A percentile compares a stretch with the other conserved stretches of the same genome.
phyloP scores from a whole-genome alignment of 352 stramenopile species.

The Pythium folliculosum region DNA sequence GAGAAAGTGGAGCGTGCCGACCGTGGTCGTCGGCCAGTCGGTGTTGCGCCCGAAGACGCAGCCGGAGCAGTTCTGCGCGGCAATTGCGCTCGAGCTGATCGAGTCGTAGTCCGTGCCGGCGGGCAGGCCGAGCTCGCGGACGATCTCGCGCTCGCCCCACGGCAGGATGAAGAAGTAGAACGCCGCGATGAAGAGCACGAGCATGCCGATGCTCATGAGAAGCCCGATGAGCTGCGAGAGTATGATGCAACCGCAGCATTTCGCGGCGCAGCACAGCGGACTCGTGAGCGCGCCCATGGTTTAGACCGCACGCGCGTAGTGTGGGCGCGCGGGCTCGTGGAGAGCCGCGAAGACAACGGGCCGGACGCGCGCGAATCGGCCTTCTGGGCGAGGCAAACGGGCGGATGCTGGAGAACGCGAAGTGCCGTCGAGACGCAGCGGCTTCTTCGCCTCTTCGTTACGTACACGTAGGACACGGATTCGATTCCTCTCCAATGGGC shows the following conservation, averaged over 20 bases:
- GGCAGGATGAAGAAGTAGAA: constrained; percentile 77
- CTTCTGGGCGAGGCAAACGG: background rate
- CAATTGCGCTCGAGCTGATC: constrained; percentile 49
- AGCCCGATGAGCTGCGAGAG: constrained; percentile 70
- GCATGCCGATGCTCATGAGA: constrained; percentile 51
- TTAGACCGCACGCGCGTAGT: background rate
- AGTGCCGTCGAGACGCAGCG: constrained; percentile 1
- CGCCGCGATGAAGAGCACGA: constrained; percentile 51
- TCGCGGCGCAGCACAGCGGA: constrained; percentile 52
- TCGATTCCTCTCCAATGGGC: background rate
- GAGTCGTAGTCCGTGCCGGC: constrained; percentile 50
- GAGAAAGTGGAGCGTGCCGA: constrained; percentile 65
- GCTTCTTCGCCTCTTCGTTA: background rate
- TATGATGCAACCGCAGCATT: constrained; percentile 79
- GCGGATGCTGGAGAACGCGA: constrained; percentile 1
- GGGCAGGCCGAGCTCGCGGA: constrained; percentile 46
- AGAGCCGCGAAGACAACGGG: background rate
- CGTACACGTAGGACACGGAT: background rate
- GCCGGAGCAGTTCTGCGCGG: constrained; percentile 77
- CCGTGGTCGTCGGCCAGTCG: constrained; percentile 80
- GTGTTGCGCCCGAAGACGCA: constrained; percentile 84
- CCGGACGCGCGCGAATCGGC: background rate
- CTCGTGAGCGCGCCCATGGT: constrained; percentile 40
- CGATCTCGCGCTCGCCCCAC: constrained; percentile 79
- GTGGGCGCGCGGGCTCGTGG: background rate